These are phyloP conservation scores for Aspergillus mulundensis DNA, from an alignment of 495 filamentous ascomycete genomes.

Conservation along the genomic window DNA sequence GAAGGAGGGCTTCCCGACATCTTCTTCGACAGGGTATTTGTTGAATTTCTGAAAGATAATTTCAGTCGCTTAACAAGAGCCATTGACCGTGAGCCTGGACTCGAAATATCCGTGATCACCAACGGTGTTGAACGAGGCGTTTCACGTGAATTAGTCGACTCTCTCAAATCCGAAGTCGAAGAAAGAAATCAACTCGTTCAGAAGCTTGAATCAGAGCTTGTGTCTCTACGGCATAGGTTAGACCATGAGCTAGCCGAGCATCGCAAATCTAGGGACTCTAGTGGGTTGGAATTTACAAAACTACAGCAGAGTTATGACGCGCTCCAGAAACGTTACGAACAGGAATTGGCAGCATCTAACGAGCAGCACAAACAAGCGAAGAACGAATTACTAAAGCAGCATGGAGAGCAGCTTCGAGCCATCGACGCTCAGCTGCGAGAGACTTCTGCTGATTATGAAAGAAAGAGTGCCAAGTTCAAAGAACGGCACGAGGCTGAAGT, in stretches of 20 bases:
- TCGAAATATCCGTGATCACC: slow-evolving; percentile 73
- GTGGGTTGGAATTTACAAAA: slow-evolving; percentile 57
- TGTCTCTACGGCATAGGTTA: slow-evolving; percentile 65
- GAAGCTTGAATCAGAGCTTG: slow-evolving; percentile 60
- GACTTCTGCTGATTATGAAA: slow-evolving; percentile 49
- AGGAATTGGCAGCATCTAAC: slow-evolving; percentile 46
- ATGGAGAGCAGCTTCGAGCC: slow-evolving; percentile 46
- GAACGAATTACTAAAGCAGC: slow-evolving; percentile 43
- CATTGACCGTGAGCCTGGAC: slow-evolving; percentile 85
- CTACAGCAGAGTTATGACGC: slow-evolving; percentile 67
- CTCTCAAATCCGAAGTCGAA: slow-evolving; percentile 70
- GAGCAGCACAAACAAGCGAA: slow-evolving; percentile 43
- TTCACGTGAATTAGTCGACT: slow-evolving; percentile 78
- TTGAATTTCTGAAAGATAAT: slow-evolving; percentile 94
- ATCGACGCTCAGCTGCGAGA: slow-evolving; percentile 45
- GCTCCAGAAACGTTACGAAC: slow-evolving; percentile 66
- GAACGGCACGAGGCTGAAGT: slow-evolving; percentile 58
- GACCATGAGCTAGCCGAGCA: slow-evolving; percentile 75
- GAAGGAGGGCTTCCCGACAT: slow-evolving; percentile 71
- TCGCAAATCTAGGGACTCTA: slow-evolving; percentile 65
- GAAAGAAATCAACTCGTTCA: slow-evolving; percentile 66
- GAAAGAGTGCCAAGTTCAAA: slow-evolving; percentile 39
- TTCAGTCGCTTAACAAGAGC: slow-evolving; percentile 81
- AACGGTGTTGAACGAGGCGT: slow-evolving; percentile 81
- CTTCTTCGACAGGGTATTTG: slow-evolving; percentile 79